Base-by-base conservation (phyloP, 2,329 filamentous ascomycete genomes). In the Penicillium corylophilum region DNA sequence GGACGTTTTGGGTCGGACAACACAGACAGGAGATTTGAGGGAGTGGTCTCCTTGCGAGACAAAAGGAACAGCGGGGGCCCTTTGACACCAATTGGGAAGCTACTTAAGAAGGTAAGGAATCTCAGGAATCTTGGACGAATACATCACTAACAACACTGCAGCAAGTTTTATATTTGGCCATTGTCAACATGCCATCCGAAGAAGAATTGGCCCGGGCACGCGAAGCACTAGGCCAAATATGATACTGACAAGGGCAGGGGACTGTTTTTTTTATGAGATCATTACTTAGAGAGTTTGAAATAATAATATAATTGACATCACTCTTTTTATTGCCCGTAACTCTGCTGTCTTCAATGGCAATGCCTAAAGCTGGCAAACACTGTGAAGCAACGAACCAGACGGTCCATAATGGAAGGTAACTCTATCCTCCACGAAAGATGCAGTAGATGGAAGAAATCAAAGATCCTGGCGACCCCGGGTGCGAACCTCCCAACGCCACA, bases 81-180 rank as follows among this genome's bases (percentile, higher is more conserved):
- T 40, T 43, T 48, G 23, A 52, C 44, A 5, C 46, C 59, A 8
- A 45, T 69, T 22, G 57, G 58, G 45, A 66, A 64, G 35, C 55
- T 68, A 4, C 40, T 71, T 48, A 63, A 68, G 43, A 67, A 65
- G 51, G 69, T 66, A 49, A 51, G 53, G 50, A 24, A 1, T 36
- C 12, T 15, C 7, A 12, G 24, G 7, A 4, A 12, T 13, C 7
- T 13, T 16, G 16, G 24, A 23, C 4, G 10, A 16, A 18, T 13
- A 23, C 7, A 20, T 16, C 18, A 18, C 45, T 47, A 33, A 41
- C 7, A 3, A 12, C 4, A 4, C 8, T 8, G 4, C 50, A 79
- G 72, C 72, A 78, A 64, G 74, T 80, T 15, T 55, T 81, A 26
- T 82, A 80, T 56, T 55, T 82, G 48, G 74, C 79, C 65, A 74